phyloP scores from a whole-genome alignment of 129 eudicot species.

The Gnaphalium uliginosum region DNA sequence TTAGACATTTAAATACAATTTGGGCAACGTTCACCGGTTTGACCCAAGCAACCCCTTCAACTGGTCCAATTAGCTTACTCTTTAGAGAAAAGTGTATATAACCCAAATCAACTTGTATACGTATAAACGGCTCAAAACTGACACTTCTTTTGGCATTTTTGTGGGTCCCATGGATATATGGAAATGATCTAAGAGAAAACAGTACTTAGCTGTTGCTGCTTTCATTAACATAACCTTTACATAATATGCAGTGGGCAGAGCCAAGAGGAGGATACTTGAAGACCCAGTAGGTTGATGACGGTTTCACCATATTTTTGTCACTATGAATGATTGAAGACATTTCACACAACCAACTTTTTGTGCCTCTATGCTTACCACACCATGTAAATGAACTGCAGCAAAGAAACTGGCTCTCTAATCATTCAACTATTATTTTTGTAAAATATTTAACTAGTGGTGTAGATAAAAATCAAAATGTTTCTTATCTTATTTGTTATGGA shows the following conservation, averaged over 20 bases:
- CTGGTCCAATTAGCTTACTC: not conserved
- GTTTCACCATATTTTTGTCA: no score
- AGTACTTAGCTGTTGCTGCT: not conserved
- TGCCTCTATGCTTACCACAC: not conserved
- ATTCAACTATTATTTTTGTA: no score
- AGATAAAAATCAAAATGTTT: no score
- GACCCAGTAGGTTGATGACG: not conserved
- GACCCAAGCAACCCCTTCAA: not conserved
- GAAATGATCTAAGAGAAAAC: not conserved
- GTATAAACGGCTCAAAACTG: not conserved
- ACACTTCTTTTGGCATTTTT: not conserved
- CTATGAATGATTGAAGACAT: not conserved
- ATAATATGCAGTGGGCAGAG: not conserved
- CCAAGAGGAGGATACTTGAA: not conserved
- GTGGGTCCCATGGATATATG: not conserved
- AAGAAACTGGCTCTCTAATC: no score
- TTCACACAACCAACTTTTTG: not conserved
- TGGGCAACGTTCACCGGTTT: not conserved
- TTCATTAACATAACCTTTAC: not conserved
- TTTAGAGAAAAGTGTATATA: not conserved
- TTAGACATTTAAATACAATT: not conserved
- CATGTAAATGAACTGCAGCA: not conserved
- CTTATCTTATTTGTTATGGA: no score
- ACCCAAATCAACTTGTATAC: not conserved
- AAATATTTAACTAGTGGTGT: no score